phyloP scores from a whole-genome alignment of 78 protist genomes.

The Tieghemostelium lacteum region DNA sequence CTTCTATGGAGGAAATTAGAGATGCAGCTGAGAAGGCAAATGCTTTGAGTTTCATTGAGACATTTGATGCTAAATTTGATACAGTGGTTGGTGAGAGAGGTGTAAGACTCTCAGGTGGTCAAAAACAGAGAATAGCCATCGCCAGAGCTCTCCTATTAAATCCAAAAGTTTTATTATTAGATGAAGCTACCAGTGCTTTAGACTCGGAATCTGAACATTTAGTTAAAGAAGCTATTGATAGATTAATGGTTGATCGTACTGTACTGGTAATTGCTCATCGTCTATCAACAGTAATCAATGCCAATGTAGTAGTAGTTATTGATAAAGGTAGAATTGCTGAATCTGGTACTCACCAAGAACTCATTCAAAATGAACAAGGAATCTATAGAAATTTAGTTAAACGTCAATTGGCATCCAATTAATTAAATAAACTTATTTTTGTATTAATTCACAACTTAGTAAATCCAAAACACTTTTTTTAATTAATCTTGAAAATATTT shows the following conservation, averaged over 20 bases:
- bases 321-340: constrained; percentile 91
- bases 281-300: constrained; percentile 88
- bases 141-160: constrained; percentile 89
- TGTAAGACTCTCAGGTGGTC: constrained; percentile 87
- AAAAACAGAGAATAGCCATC: constrained; percentile 88
- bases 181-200: constrained; percentile 96
- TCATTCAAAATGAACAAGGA: constrained; percentile 73
- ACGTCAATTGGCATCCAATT: constrained; percentile 22
- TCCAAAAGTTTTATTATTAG: constrained; percentile 92
- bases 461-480: no score
- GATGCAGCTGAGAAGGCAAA: constrained; percentile 91
- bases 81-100: constrained; percentile 93
- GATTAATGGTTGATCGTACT: constrained; percentile 59
- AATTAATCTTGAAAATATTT: no score
- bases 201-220: constrained; percentile 90
- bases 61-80: constrained; percentile 81
- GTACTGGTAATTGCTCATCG: constrained; percentile 95
- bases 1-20: constrained; percentile 48
- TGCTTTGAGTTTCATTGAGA: constrained; percentile 92
- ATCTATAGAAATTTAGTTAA: constrained; percentile 49
- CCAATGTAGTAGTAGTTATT: constrained; percentile 86
- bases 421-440: no score
- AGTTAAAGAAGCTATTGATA: constrained; percentile 88
- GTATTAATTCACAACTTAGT: no score
- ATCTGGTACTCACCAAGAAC: constrained; percentile 94